Base-by-base conservation (phyloP, 176 grass and related monocot species). In the Phyllostachys edulis region DNA sequence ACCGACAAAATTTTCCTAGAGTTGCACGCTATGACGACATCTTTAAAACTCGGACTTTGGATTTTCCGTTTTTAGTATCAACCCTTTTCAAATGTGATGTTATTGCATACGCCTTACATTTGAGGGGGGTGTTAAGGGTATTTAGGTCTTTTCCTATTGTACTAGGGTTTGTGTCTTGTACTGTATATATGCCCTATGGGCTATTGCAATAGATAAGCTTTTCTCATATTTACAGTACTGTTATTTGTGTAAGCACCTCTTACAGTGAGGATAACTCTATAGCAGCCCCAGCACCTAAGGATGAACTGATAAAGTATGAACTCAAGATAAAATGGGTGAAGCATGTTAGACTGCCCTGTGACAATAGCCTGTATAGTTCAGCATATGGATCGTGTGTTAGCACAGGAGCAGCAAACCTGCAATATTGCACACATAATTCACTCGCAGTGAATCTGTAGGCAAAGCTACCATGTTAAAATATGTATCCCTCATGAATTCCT, bases 261-360 rank as follows among this genome's bases (percentile, higher is more conserved):
- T 42, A 77, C 16, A 63, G 3, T 63, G 1, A 61, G 21, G 0
- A 63, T 11, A 64, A 44, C 65, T 62, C 20, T 26, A 38, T 26
- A 29, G 27, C 51, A 49, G 46, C 44, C 44, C 60, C 64, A 41
- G n/a, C 13, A 67, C 37, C 39, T 77, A 82, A 38, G 27, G 46
- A 27, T 56, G n/a, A 82, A 10, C 2, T 27, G 13, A 23, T 68
- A 6, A 67, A 67, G 27, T 5, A 12, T 32, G 49, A 66, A 56
- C 62, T 64, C 40, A 21, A 80, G 44, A 26, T 75, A 75, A 12
- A 62, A 67, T 29, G 13, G n/a, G 69, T 80, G 69, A 76, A 67
- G 55, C 32, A 76, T 69, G 62, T 51, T 68, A 57, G 9, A 64
- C 54, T 76, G 17, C 21, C 51, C 63, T 69, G 65, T 39, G 26